Evolutionary conservation across 331 rosid genomes (phyloP).

Genomic region (Malus hybrid): DNA sequence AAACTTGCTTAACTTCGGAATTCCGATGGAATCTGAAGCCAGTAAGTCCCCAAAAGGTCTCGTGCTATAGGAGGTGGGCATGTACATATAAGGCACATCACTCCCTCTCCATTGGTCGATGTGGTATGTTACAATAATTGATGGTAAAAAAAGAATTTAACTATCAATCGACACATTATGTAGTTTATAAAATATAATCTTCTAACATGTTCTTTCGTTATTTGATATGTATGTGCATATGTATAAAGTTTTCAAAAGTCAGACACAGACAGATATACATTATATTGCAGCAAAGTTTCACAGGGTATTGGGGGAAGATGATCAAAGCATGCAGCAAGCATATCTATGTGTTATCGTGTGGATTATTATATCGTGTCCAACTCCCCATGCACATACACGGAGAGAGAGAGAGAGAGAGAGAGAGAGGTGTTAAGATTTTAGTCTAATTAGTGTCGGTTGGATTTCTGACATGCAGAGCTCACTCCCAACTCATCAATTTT

Average conservation of each 20-base stretch:
- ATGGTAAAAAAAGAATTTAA: too few species aligned
- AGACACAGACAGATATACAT: not conserved
- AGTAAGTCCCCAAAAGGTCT: too few species aligned
- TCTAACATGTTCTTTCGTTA: too few species aligned
- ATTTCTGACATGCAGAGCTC: constrained; percentile 27
- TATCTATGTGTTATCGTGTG: not conserved
- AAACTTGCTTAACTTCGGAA: too few species aligned
- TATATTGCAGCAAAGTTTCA: not conserved
- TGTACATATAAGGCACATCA: too few species aligned
- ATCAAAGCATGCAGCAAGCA: constrained; percentile 1
- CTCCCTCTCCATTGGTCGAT: too few species aligned
- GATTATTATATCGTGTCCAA: not conserved
- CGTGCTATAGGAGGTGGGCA: too few species aligned
- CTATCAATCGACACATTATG: too few species aligned
- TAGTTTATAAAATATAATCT: too few species aligned
- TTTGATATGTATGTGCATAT: not conserved
- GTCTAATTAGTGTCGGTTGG: constrained; percentile 22
- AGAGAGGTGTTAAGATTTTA: constrained; percentile 1
- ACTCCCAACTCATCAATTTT: not conserved
- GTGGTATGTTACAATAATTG: too few species aligned
- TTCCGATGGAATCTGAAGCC: too few species aligned
- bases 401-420: not conserved
- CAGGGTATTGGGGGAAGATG: not conserved
- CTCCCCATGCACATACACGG: constrained; percentile 9
- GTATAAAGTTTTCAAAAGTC: not conserved